Percentiles rank a stretch among this genome's conserved stretches.
Evolutionary conservation across 2,329 filamentous ascomycete species (phyloP).

Genomic region (Fusarium continuum): DNA sequence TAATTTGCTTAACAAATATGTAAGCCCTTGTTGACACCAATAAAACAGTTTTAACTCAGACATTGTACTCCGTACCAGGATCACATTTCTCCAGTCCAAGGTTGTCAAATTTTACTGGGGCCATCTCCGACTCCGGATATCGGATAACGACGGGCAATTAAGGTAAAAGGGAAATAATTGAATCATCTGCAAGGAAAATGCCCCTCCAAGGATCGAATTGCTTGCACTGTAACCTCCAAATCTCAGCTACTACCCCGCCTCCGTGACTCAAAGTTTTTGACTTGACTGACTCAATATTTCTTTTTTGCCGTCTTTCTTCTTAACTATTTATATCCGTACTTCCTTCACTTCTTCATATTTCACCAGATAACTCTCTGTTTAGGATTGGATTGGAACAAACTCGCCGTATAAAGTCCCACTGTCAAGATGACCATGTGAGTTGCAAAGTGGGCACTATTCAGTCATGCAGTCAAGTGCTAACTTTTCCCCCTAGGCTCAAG

Average conservation of each 20-base stretch:
- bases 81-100: background rate
- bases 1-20: background rate
- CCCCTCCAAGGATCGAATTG: constrained; percentile 14
- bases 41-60: background rate
- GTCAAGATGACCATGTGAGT: constrained; percentile 24
- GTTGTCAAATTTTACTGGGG: background rate
- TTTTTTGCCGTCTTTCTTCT: constrained; percentile 9
- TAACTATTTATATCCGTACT: constrained; percentile 17
- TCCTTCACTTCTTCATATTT: background rate
- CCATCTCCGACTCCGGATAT: constrained; percentile 19
- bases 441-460: constrained; percentile 12
- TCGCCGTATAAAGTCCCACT: background rate
- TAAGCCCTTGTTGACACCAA: background rate
- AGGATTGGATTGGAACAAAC: constrained; percentile 15
- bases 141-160: constrained; percentile 12
- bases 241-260: constrained; percentile 17
- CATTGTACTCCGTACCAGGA: constrained; percentile 12
- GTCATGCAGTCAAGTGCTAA: background rate
- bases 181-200: constrained; percentile 3
- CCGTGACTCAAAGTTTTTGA: constrained; percentile 25
- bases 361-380: constrained; percentile 3
- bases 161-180: constrained; percentile 3
- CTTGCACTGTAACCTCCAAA: constrained; percentile 6
- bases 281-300: constrained; percentile 23
- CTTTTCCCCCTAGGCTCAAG: constrained; percentile 65